Base-by-base conservation (phyloP, 495 filamentous ascomycete species). In the Barbatosphaeria neglecta region DNA sequence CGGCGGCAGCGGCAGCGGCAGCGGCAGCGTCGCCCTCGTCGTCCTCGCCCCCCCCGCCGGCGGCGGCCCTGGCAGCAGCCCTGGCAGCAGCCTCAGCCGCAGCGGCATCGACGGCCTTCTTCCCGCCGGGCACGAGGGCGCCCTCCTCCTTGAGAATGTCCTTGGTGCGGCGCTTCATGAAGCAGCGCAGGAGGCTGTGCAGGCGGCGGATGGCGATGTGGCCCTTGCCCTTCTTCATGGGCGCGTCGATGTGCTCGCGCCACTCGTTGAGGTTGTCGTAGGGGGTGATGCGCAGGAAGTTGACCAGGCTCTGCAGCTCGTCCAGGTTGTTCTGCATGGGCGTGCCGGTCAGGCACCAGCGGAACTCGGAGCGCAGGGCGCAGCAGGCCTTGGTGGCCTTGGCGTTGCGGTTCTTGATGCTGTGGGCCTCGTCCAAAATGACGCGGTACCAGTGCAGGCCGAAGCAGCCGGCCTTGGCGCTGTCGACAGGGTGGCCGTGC, bases 261-360 rank as follows among this genome's bases (percentile, higher is more conserved):
- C 90, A 98, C 40, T 81, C 73, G 7, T 73, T 68, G 11, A 95
- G 67, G 43, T 95, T 79, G 58, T 87, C 77, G 58, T 86, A 97
- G 1, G 92, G 93, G 50, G 83, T 81, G 60, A 97, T 93, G n/a
- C 87, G 76, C 8, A 98, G 70, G 58, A 98, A 98, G 38, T 82
- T 83, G 54, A 98, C 87, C 46, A 98, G 62, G 54, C 86, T 92
- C 50, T 97, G 90, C 38, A 98, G 65, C 64, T 98, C 92, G 48
- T 96, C 92, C n/a, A 98, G 75, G 50, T 95, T 96, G 58, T 98
- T 98, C 56, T 98, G 92, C 78, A 98, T 82, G 0, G 92, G 92
- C 6, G 92, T 98, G 49, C 92, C 92, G 2, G 87, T 93, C 44
- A 98, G 70, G 58, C 92, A 96, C 92, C 92, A 98, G 45, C 92